Evolutionary conservation across 352 stramenopile genomes (phyloP), one percentile per base, ranked within the genome.

Genomic region (Globisporangium radiosum): DNA sequence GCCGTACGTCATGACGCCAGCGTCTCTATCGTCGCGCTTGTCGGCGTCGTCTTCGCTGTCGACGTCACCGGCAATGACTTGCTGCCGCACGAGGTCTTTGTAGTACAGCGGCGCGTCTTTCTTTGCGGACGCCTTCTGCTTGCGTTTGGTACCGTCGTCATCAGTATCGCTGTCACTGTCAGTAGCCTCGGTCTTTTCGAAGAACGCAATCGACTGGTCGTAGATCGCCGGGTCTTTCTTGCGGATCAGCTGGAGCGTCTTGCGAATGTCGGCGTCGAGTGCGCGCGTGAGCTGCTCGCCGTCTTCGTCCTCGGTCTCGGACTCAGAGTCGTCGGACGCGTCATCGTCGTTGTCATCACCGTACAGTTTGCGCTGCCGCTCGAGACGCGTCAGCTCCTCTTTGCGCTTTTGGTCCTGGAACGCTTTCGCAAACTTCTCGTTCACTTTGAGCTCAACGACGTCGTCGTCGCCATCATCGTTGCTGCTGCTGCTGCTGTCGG

Each of bases 81-180:
- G 90, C 58, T 97, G 91, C 11, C 96, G 82, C 47, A 98, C 78
- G 38, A 99, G 75, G 78, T 99, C 96, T 65, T 98, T 98, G 78
- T 95, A 95, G 59, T 95, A 93, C 55, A 92, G 58, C 37, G 85
- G 85, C 19, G 69, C 67, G 7, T 59, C 61, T 4, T 62, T 58
- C 40, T 76, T 85, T 50, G 73, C 65, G 25, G 25, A 25, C 47
- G 72, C 71, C 43, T 54, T 58, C 25, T 52, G 63, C 47, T 72
- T 66, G 56, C 62, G 71, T 53, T 63, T 70, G 17, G 54, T 55
- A 8, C 68, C 70, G 14, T 62, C 48, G 11, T 63, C 59, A 1
- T 82, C 68, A 9, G 64, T 59, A 0, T 53, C 61, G 0, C 76
- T 67, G 11, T 70, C 59, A 5, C 49, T 62, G 0, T 71, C 65